Base-by-base conservation (phyloP, 2,329 filamentous ascomycete genomes). In the Paraphoma chrysanthemicola region DNA sequence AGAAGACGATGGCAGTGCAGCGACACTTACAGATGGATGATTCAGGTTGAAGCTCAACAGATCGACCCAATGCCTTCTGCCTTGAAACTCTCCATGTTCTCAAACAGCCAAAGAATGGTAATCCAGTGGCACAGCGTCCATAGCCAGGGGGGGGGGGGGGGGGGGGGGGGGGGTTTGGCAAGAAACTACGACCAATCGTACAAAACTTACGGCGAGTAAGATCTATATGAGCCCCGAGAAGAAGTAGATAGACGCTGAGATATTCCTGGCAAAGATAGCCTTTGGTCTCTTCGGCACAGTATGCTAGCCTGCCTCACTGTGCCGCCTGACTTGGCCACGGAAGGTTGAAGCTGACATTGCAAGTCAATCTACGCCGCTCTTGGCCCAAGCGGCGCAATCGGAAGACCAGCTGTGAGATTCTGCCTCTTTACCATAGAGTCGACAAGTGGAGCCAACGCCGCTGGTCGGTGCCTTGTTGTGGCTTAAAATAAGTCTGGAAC, bases 231-330 rank as follows among this genome's bases (percentile, higher is more conserved):
- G 29, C 30, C 47, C 47, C 33, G 36, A 42, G 38, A 30, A 42
- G 30, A 42, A 42, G 36, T 42, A 41, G 10, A 31, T 42, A 17
- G 36, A 49, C 41, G 36, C 42, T 29, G 38, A 42, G 36, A 42
- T 23, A 49, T 41, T 30, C 42, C 38, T 49, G 17, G 30, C 38
- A 49, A 23, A 42, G 47, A 36, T 16, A 42, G 31, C 39, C 31
- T 18, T 41, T 48, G 46, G 33, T 16, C 42, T 36, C 29, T 42
- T 18, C 47, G 36, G 33, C 36, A 42, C 47, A 42, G 47, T 49
- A 49, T 42, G 41, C 36, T 49, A 12, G 36, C 47, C 42, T 42
- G 41, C 38, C 30, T 33, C 47, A 49, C 47, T 43, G 47, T 49
- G 47, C 47, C 36, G 36, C 28, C 38, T 42, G 33, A 41, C 16